Conservation (phyloP, 352 stramenopile species). For the Plasmopara halstedii region DNA sequence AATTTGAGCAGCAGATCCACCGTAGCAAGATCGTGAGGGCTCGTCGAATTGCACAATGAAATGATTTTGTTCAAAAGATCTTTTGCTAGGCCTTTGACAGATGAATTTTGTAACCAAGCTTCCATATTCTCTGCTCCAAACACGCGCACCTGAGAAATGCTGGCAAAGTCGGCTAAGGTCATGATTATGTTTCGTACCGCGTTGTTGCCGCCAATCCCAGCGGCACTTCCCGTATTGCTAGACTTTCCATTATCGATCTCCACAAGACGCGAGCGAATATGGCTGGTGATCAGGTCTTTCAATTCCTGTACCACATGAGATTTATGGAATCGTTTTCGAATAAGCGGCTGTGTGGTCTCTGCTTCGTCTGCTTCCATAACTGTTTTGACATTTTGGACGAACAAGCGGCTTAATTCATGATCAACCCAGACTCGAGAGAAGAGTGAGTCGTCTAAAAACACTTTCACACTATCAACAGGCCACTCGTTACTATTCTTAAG, state of each 20-base stretch:
- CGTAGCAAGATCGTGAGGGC: slow-evolving; percentile 44
- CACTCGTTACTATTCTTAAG: slow-evolving; percentile 53
- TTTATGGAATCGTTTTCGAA: slow-evolving; percentile 41
- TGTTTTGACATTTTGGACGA: slow-evolving; percentile 77
- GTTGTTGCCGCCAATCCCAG: slow-evolving; percentile 32
- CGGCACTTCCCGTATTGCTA: slow-evolving; percentile 9
- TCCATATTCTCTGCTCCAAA: slow-evolving; percentile 76
- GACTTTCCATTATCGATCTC: slow-evolving; percentile 67
- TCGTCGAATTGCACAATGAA: slow-evolving; percentile 53
- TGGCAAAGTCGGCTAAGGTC: slow-evolving; percentile 58
- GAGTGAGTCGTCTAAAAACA: slow-evolving; percentile 81
- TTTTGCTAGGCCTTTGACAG: slow-evolving; percentile 60
- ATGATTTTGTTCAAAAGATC: slow-evolving; percentile 73
- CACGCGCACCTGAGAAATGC: slow-evolving; percentile 46
- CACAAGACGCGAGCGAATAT: slow-evolving; percentile 48
- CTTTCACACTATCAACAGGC: slow-evolving; percentile 79
- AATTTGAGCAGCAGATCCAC: slow-evolving; percentile 75
- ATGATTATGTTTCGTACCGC: slow-evolving; percentile 70
- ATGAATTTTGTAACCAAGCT: slow-evolving; percentile 70
- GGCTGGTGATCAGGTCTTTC: slow-evolving; percentile 56
- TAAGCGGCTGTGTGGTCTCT: slow-evolving; percentile 15
- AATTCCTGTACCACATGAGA: slow-evolving; percentile 36
- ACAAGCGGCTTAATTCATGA: slow-evolving; percentile 67
- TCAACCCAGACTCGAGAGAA: slow-evolving; percentile 78
- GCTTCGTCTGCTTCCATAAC: slow-evolving; percentile 27